These are phyloP conservation scores for Aureobasidium sp. DNA, from an alignment of 2,329 filamentous ascomycete genomes.

Conservation along the genomic window DNA sequence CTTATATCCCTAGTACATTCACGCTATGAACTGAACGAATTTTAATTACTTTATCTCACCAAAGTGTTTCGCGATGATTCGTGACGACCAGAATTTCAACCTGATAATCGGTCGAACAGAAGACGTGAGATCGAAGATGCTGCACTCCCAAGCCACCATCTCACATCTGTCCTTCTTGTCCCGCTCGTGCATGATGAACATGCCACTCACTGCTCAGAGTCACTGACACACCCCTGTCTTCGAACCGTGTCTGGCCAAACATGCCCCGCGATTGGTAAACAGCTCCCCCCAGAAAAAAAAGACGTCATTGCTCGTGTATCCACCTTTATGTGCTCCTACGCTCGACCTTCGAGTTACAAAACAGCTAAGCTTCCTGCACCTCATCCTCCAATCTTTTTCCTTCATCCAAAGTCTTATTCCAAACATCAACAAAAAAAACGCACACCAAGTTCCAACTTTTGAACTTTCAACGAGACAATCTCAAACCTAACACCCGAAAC, in stretches of 20 bases:
- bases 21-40: constrained; percentile 7
- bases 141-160: neutral
- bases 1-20: constrained; percentile 2
- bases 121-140: neutral
- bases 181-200: neutral
- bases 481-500: neutral
- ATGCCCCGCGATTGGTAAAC: constrained; percentile 4
- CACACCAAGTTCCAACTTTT: neutral
- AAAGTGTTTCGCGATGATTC: neutral
- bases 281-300: neutral
- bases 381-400: neutral
- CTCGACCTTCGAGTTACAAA: neutral
- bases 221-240: neutral
- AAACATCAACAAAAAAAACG: neutral
- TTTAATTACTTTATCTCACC: neutral
- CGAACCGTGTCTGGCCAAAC: constrained; percentile 3
- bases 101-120: neutral
- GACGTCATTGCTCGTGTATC: constrained; percentile 1
- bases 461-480: neutral
- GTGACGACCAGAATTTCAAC: neutral
- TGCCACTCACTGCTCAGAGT: neutral
- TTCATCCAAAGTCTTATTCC: neutral
- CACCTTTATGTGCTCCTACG: constrained; percentile 4
- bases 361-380: neutral
- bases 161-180: neutral